Base-by-base conservation (phyloP, 164 flowering plant species). In the Dillenia turbinata region DNA sequence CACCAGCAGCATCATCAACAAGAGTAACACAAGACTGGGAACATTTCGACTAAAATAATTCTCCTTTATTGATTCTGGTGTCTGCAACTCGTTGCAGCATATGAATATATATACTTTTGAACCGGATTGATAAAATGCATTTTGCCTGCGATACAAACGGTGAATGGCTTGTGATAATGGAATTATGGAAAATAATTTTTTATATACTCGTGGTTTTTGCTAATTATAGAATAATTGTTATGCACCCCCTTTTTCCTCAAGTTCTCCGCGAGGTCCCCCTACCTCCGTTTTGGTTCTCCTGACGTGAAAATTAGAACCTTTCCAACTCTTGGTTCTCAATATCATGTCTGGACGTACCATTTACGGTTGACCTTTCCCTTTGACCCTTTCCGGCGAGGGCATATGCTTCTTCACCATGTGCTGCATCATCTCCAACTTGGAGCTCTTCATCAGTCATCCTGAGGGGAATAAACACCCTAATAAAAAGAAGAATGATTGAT, bases 11-110 rank as follows among this genome's bases (percentile, higher is more conserved):
- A 57, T 66, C 84, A 43, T 74, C 89, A 44, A 60, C 78, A 12
- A 61, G 58, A 49, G 56, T 78, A 9, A 74, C 79, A 59, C 57
- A 73, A 9, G 82, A 81, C 53, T 87, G 88, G 89, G 88, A 84
- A 69, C 70, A 52, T 57, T 83, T 85, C 56, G 82, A 83, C 50
- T 81, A 77, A 69, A 47, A 16, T 16, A 49, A n/a, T 7, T 15
- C 11, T 33, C 26, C 48, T 52, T 11, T 17, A 44, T 13, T 19
- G 1, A 56, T 56, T 22, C 12, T 50, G 14, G 44, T 55, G 14
- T 69, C 44, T 56, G 57, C n/a, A 56, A 54, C 57, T 10, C 24
- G 40, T 33, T 33, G 40, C 40, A 33, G 7, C 5, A 5, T 33
- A 33, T 33, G 7, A 33, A 33, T 5, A 33, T 33, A 33, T 33